A percentile compares a stretch with the other conserved stretches of the same genome.
Conservation (phyloP, 352 stramenopile species). For the Bremia lactucae region DNA sequence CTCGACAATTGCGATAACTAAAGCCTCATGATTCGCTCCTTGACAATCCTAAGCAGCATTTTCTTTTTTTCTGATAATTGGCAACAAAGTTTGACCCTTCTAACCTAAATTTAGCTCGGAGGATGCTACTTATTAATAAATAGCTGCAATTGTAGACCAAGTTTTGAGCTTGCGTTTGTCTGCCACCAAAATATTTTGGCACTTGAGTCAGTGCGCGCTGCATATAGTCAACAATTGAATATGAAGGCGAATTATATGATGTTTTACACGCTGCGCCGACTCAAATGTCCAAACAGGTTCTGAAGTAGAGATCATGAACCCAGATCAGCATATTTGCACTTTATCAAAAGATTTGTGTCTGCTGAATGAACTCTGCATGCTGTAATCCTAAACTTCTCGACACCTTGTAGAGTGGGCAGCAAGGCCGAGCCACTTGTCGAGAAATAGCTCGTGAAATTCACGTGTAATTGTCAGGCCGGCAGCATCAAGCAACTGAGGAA, state of each 20-base stretch:
- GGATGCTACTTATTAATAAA: constrained; percentile 44
- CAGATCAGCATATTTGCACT: too few species aligned
- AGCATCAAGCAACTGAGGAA: constrained; percentile 29
- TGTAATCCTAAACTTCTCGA: constrained; percentile 49
- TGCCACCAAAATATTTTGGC: constrained; percentile 66
- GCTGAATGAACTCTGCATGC: constrained; percentile 32
- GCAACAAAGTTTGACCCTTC: constrained; percentile 55
- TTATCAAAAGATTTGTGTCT: too few species aligned
- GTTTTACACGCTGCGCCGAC: constrained; percentile 53
- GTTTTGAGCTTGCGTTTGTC: constrained; percentile 56
- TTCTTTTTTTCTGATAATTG: constrained; percentile 36
- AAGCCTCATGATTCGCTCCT: constrained; percentile 46
- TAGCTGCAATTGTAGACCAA: constrained; percentile 46
- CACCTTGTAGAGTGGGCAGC: constrained; percentile 29
- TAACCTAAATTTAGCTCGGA: constrained; percentile 46
- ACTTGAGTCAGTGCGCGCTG: constrained; percentile 45
- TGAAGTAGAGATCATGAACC: too few species aligned
- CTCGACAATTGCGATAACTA: constrained; percentile 60
- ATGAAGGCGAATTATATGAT: constrained; percentile 48
- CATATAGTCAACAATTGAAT: constrained; percentile 41
- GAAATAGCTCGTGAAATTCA: constrained; percentile 54
- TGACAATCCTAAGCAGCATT: constrained; percentile 43
- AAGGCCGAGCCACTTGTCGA: constrained; percentile 44
- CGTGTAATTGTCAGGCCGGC: constrained; percentile 29
- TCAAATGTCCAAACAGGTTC: too few species aligned